Base-by-base conservation (phyloP, 148 eudicot genomes). In the Fagopyrum esculentum region DNA sequence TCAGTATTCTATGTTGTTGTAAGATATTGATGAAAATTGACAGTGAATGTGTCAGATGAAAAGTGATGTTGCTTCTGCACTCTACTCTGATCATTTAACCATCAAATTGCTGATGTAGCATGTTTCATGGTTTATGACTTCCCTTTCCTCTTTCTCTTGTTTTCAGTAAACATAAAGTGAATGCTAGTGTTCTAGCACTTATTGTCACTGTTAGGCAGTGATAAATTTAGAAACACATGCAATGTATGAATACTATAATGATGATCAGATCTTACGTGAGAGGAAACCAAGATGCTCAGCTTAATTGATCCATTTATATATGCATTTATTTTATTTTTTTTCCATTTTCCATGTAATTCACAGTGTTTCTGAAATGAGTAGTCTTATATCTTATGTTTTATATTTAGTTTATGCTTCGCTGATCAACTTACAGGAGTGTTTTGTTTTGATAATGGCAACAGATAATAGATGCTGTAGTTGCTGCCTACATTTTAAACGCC, bases 381-480 rank as follows among this genome's bases (percentile, higher is more conserved):
- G 45, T 63, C 69, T 63, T 63, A 12, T 63, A 63, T 43, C 6
- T 55, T 1, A 15, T 55, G 26, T 15, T n/a, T 15, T 55, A 15
- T 55, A 55, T 11, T 29, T 30, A 63, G 26, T 9, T 30, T 26
- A 63, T 12, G 2, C 44, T 63, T 57, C 8, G 30, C 35, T 63
- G 69, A 30, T 63, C 13, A 15, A 13, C 70, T 64, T 35, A 66
- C 15, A 2, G 19, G 3, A 66, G 8, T 43, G 46, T 66, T 40
- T 26, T 66, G 1, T 63, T 45, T 66, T 66, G 13, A 49, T 22
- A 66, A 35, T 66, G 47, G 71, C 47, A 66, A 66, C 88, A 95
- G 98, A 95, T 95, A 78, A 90, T 93, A 74, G 98, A 95, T 77
- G 98, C 97, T 75, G 97, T 95, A 35, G 96, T 92, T 80, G 98